phyloP scores from a whole-genome alignment of 1,139 yeast genomes.

The Blastobotrys elegans region DNA sequence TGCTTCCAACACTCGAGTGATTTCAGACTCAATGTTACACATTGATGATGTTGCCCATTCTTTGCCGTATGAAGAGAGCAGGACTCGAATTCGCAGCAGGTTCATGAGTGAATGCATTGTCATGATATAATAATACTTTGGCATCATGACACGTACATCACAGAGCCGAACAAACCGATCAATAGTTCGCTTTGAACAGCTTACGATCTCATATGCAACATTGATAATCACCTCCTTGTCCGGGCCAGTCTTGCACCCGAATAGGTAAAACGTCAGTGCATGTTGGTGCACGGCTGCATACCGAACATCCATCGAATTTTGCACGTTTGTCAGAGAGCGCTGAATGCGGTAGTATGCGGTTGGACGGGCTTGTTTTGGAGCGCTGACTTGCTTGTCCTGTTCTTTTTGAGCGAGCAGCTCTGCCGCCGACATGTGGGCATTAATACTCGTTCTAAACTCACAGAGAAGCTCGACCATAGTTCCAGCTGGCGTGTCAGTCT shows the following conservation, averaged over 20 bases:
- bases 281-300: not conserved
- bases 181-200: slow-evolving; percentile 27
- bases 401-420: no score
- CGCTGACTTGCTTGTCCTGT: not conserved
- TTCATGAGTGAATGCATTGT: slow-evolving; percentile 51
- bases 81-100: slow-evolving; percentile 11
- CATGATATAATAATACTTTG: slow-evolving; percentile 51
- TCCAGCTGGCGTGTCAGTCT: not conserved
- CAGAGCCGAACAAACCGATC: slow-evolving; percentile 43
- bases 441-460: not conserved
- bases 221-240: slow-evolving; percentile 40
- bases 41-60: no score
- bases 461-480: not conserved
- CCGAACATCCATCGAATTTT: not conserved
- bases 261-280: not conserved
- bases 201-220: slow-evolving; percentile 4
- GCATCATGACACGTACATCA: slow-evolving; percentile 40
- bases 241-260: not conserved
- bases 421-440: not conserved
- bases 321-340: no score
- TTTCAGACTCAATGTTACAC: no score
- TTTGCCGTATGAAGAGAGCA: not conserved
- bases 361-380: not conserved
- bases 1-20: no score
- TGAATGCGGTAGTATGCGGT: not conserved